Evolutionary conservation across 768 basidiomycete species (phyloP), one percentile per base, ranked within the genome.

Genomic region (Flagelloscypha sp.): DNA sequence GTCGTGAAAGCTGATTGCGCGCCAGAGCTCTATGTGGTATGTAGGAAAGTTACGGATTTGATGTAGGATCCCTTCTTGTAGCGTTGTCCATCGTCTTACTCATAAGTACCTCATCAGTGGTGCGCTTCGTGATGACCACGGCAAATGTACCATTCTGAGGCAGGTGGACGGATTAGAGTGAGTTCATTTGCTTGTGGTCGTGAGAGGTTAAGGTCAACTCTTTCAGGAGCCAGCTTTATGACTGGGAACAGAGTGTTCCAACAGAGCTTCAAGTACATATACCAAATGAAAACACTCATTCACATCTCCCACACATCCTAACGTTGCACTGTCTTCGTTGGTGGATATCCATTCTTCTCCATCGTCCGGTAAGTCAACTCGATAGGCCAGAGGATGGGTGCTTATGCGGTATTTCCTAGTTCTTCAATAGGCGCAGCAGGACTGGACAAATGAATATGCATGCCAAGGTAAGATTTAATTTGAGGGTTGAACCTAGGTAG

Each of bases 301-400:
- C 68, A 0, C 73, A 10, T 44, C 47, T 5, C 44, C 56, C 74
- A 0, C 74, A 77, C 38, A 59, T 69, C 18, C 53, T 78, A 19
- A 71, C 71, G 63, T 57, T 77, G 39, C 74, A 79, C 41, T 55
- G 70, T 19, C 58, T 66, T 7, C 75, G 72, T 48, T 71, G 72
- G 64, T 77, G 74, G 70, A 53, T 70, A 12, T 66, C 70, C 42
- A 74, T 80, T 22, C 63, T 80, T 12, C 65, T 80, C 0, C 74
- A 79, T 41, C 63, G 77, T 3, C 76, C 76, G 1, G 74, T 58
- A 59, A 74, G 62, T 52, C 66, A 54, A 42, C 68, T 42, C 49
- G 43, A 42, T 62, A 28, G 53, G 62, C 37, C 42, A 56, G 60
- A 47, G 41, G 62, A 36, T 56, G 64, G 40, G 53, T 62, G 41